These are phyloP conservation scores for Geoglossum cookeanum DNA, from an alignment of 2,329 filamentous ascomycete genomes.

Conservation along the genomic window DNA sequence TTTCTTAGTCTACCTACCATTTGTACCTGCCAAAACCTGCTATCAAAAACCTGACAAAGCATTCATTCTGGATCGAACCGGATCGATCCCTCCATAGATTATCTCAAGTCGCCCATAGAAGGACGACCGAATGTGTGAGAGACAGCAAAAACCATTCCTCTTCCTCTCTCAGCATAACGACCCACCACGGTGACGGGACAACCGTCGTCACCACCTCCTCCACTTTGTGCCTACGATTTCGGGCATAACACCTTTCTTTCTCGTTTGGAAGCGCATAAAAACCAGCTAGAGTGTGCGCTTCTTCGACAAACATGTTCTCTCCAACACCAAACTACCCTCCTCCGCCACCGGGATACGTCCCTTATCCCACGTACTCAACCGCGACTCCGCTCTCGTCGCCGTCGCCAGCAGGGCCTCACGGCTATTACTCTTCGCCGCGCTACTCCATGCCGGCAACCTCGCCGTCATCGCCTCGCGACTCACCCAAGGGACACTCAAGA, in stretches of 20 bases:
- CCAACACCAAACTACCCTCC: conserved; percentile 18
- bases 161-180: conserved; percentile 23
- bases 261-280: conserved; percentile 6
- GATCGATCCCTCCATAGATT: not conserved
- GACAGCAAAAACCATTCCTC: conserved; percentile 20
- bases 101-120: not conserved
- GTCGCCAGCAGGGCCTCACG: conserved; percentile 14
- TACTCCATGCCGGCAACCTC: conserved; percentile 30
- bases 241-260: conserved; percentile 9
- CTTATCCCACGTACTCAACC: conserved; percentile 26
- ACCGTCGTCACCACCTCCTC: conserved; percentile 10
- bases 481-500: conserved; percentile 33
- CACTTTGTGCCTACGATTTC: conserved; percentile 9
- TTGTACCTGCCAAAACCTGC: not conserved
- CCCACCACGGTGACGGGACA: conserved; percentile 25
- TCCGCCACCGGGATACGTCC: conserved; percentile 28
- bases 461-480: conserved; percentile 23
- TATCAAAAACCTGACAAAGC: not conserved
- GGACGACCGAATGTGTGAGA: conserved; percentile 27
- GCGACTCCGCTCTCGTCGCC: conserved; percentile 31
- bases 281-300: not conserved
- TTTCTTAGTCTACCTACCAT: not conserved
- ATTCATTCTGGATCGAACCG: not conserved
- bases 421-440: conserved; percentile 32
- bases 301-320: not conserved